Conservation (phyloP, 139 green algal species). For the Coccomyxa sp. region DNA sequence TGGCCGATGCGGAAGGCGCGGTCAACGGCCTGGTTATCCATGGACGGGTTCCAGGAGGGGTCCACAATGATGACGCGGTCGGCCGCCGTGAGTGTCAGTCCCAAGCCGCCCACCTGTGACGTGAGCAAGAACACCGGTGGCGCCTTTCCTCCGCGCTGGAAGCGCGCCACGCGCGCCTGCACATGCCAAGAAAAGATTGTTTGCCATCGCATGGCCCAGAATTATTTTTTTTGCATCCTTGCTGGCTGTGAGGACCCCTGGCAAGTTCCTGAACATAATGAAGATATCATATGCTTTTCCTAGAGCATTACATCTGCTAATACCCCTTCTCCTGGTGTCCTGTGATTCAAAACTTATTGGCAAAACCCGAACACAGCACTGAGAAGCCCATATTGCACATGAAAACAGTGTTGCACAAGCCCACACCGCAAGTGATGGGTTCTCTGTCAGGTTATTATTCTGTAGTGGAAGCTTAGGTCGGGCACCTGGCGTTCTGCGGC, state of each 20-base stretch:
- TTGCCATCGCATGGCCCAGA: too few relatives aligned
- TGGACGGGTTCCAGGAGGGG: constrained; percentile 61
- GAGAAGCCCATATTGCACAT: too few relatives aligned
- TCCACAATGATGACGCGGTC: constrained; percentile 86
- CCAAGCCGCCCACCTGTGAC: constrained; percentile 85
- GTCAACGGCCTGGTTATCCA: constrained; percentile 74
- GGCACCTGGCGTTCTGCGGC: constrained; percentile 47
- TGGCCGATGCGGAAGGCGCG: constrained; percentile 79
- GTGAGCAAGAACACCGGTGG: constrained; percentile 87
- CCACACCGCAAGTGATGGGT: too few relatives aligned
- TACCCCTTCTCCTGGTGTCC: too few relatives aligned
- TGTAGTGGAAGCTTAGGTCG: not conserved
- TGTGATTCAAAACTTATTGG: too few relatives aligned
- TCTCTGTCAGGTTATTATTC: not conserved
- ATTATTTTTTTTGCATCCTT: not conserved
- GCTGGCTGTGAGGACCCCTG: not conserved
- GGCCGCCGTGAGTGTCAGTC: constrained; percentile 90
- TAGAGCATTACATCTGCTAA: too few relatives aligned
- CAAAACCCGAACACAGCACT: too few relatives aligned
- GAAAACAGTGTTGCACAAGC: too few relatives aligned
- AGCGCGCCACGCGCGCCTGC: constrained; percentile 59
- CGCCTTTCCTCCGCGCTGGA: constrained; percentile 63
- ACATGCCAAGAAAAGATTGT: not conserved
- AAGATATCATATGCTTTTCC: too few relatives aligned
- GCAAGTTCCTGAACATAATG: too few relatives aligned